phyloP scores from a whole-genome alignment of 805 yeast species.

The Wickerhamiella slavikovae region DNA sequence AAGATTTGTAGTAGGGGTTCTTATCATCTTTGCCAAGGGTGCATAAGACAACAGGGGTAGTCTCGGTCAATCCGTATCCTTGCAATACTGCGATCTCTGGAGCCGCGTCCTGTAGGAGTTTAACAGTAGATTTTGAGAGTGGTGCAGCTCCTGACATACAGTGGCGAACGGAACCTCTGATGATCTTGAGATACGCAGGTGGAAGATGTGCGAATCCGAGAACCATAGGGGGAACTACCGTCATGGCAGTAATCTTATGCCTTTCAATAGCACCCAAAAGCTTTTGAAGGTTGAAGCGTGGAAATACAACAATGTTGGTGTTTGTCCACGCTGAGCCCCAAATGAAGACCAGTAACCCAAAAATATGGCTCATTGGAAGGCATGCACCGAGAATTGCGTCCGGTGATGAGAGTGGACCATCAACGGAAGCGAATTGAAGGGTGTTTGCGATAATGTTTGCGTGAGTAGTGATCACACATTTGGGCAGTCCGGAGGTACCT shows the following conservation, averaged over 20 bases:
- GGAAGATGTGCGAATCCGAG: conserved; percentile 26
- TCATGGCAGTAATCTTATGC: conserved; percentile 20
- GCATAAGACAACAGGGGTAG: conserved; percentile 32
- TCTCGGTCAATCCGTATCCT: conserved; percentile 35
- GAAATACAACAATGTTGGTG: conserved; percentile 11
- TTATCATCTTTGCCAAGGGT: conserved; percentile 20
- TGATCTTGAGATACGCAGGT: conserved; percentile 21
- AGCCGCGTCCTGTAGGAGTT: conserved; percentile 3
- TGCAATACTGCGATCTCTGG: conserved; percentile 9
- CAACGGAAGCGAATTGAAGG: conserved; percentile 4
- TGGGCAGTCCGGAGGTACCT: conserved; percentile 41
- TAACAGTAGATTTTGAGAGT: conserved; percentile 13
- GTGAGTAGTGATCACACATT: conserved; percentile 53
- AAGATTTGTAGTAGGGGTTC: conserved; percentile 26
- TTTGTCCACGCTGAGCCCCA: conserved; percentile 11
- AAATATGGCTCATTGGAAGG: conserved; percentile 18
- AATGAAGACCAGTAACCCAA: conserved; percentile 16
- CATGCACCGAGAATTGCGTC: conserved; percentile 14
- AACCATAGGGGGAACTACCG: conserved; percentile 24
- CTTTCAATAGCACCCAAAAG: conserved; percentile 13
- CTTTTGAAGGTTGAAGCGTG: conserved; percentile 17
- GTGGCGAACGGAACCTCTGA: conserved; percentile 12
- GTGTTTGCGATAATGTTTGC: conserved; percentile 26
- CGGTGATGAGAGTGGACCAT: neutral
- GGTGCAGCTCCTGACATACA: conserved; percentile 27